These are phyloP conservation scores for Penicillium sp. DNA, from an alignment of 2,329 filamentous ascomycete species.

Conservation along the genomic window DNA sequence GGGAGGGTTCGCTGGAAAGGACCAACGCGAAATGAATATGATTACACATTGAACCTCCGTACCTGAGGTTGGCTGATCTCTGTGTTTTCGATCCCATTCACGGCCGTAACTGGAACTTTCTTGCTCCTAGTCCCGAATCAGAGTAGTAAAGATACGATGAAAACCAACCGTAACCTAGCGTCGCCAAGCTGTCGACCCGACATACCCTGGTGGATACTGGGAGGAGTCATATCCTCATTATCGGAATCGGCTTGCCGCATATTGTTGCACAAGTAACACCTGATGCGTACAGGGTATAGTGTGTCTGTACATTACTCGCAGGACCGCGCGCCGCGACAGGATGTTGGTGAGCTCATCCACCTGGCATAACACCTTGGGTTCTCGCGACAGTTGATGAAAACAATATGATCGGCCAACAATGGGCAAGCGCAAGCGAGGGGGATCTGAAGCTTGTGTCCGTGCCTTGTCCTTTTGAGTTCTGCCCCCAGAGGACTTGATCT, in stretches of 20 bases:
- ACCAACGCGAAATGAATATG: background rate
- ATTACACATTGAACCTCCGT: background rate
- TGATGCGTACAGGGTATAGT: background rate
- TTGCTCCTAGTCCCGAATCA: background rate
- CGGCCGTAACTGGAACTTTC: background rate
- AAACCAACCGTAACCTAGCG: background rate
- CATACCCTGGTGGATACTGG: background rate
- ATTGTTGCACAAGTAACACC: background rate
- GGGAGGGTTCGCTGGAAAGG: background rate
- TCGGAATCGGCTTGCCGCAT: slow-evolving; percentile 2
- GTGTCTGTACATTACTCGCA: background rate
- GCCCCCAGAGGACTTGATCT: background rate
- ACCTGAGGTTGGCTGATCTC: background rate
- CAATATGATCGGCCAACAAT: background rate
- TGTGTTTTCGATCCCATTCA: background rate
- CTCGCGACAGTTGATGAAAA: background rate
- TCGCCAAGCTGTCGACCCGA: background rate
- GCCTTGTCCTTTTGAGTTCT: background rate
- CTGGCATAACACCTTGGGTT: background rate
- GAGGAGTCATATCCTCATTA: background rate
- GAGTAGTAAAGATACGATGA: background rate
- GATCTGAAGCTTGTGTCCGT: background rate
- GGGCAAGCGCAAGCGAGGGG: background rate
- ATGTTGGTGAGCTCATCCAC: background rate
- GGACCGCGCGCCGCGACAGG: background rate